Percentiles rank a stretch among this genome's conserved stretches.
These are phyloP conservation scores for Phytopythium kandeliae DNA, from an alignment of 352 stramenopile genomes.

Conservation along the genomic window DNA sequence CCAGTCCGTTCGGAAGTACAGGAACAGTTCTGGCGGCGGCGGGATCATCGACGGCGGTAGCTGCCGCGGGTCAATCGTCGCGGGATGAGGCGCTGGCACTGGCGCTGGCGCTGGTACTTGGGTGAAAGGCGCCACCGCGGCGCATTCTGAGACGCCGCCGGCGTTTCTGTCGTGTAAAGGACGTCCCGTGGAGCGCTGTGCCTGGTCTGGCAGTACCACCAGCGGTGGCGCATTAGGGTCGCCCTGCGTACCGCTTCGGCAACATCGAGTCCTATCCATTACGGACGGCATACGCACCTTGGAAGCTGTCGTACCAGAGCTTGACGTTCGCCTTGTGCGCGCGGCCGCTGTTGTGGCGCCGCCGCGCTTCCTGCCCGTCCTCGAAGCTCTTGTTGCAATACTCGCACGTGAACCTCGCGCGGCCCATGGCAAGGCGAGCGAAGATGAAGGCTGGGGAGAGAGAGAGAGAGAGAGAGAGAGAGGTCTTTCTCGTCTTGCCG, in stretches of 20 bases:
- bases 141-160: not conserved
- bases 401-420: slow-evolving; percentile 52
- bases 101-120: not conserved
- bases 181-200: slow-evolving; percentile 13
- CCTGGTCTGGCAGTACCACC: slow-evolving; percentile 47
- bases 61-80: slow-evolving; percentile 10
- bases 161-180: not conserved
- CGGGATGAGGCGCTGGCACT: not conserved
- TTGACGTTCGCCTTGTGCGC: slow-evolving; percentile 82
- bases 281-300: slow-evolving; percentile 28
- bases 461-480: too few relatives aligned
- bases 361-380: slow-evolving; percentile 64
- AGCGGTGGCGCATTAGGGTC: not conserved
- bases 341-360: slow-evolving; percentile 56
- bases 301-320: slow-evolving; percentile 79
- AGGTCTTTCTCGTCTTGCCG: too few relatives aligned
- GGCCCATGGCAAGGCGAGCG: too few relatives aligned
- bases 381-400: slow-evolving; percentile 84
- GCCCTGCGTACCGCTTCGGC: too few relatives aligned
- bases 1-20: slow-evolving; percentile 44
- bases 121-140: not conserved
- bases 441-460: too few relatives aligned
- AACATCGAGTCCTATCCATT: too few relatives aligned
- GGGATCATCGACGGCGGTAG: slow-evolving; percentile 77
- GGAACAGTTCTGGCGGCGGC: slow-evolving; percentile 41